Percentiles rank a stretch among this genome's conserved stretches.
Conservation (phyloP, 768 basidiomycete species). For the Termitomyces sp. region DNA sequence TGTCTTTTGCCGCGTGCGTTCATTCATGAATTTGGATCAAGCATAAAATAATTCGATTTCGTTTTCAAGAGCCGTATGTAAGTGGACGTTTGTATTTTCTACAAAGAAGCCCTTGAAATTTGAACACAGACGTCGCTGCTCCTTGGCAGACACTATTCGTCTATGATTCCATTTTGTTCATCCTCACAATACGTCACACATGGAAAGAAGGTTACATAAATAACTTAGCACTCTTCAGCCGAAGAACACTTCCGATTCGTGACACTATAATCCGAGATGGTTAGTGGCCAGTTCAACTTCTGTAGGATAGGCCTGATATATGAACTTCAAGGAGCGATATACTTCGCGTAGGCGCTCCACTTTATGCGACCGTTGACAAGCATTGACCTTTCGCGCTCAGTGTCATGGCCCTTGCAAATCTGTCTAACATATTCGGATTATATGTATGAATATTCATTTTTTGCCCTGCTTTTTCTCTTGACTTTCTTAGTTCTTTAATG, state of each 20-base stretch:
- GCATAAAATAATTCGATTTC: neutral
- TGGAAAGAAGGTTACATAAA: neutral
- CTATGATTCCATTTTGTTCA: neutral
- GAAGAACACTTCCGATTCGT: neutral
- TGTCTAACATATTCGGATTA: neutral
- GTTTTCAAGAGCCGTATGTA: neutral
- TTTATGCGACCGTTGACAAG: neutral
- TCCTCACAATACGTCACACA: neutral
- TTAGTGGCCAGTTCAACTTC: neutral
- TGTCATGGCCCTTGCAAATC: too few relatives aligned
- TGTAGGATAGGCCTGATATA: neutral
- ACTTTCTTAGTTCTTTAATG: neutral
- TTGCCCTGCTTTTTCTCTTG: neutral
- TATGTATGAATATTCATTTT: neutral
- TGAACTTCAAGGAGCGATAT: neutral
- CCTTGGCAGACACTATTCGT: neutral
- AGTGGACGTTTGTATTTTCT: neutral
- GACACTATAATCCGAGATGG: neutral
- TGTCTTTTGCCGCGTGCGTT: neutral
- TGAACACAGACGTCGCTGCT: neutral
- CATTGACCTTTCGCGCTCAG: too few relatives aligned
- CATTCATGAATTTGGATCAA: too few relatives aligned
- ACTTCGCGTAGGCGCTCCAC: neutral
- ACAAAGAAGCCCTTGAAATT: neutral
- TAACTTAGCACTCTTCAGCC: neutral